These are phyloP conservation scores for Fonsecaea pugnacius DNA, from an alignment of 2,329 filamentous ascomycete species.

Conservation along the genomic window DNA sequence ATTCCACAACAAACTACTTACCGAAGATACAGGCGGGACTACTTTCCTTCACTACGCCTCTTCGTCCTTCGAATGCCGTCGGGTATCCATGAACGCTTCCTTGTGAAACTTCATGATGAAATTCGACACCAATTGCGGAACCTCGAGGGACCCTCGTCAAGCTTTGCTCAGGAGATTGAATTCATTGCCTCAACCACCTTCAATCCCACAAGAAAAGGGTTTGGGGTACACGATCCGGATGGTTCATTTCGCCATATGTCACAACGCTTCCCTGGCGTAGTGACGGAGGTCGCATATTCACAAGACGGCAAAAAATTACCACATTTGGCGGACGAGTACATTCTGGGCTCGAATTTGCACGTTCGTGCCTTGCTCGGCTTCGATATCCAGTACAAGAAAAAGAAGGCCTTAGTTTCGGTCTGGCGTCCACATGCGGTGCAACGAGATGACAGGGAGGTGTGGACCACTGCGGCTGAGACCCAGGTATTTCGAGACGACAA, in stretches of 20 bases:
- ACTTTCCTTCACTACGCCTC: not conserved
- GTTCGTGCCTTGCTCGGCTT: not conserved
- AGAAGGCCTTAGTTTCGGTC: too few species aligned
- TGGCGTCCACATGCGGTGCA: too few species aligned
- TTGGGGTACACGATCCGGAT: conserved; percentile 5
- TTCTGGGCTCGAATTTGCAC: not conserved
- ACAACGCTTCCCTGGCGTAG: not conserved
- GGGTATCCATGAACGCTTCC: not conserved
- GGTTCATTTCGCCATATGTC: not conserved
- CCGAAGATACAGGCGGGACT: not conserved
- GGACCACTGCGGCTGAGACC: not conserved
- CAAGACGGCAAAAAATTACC: not conserved
- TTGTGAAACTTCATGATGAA: not conserved
- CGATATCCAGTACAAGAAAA: not conserved
- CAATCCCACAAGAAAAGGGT: not conserved
- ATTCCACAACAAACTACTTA: not conserved
- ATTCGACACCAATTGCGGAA: not conserved
- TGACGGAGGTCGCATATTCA: conserved; percentile 8
- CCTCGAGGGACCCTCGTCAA: not conserved
- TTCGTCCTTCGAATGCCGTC: not conserved
- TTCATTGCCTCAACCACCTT: not conserved
- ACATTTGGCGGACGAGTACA: not conserved
- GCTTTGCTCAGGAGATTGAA: too few species aligned
- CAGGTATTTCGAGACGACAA: conserved; percentile 6
- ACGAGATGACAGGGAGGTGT: not conserved